Conservation (phyloP, 2,329 filamentous ascomycete species). For the Erysiphe neolycopersici region DNA sequence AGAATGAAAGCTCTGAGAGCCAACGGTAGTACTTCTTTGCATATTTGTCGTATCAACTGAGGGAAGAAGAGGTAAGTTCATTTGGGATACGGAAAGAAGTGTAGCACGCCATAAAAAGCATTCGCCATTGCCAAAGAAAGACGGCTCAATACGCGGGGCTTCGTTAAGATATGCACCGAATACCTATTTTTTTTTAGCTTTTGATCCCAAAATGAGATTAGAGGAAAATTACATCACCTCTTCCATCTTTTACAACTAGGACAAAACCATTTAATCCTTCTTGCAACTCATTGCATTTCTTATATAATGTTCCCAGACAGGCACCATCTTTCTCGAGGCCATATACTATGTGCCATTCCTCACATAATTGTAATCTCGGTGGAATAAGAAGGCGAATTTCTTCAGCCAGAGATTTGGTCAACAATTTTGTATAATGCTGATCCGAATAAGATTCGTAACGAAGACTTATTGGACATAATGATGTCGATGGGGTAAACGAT, state of each 20-base stretch:
- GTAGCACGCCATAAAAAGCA: constrained; percentile 76
- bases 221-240: constrained; percentile 32
- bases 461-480: constrained; percentile 55
- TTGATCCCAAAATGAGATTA: neutral
- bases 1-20: constrained; percentile 1
- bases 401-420: constrained; percentile 54
- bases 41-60: constrained; percentile 35
- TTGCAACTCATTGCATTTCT: constrained; percentile 41
- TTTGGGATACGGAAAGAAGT: constrained; percentile 20
- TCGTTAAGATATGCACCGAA: constrained; percentile 94
- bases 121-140: constrained; percentile 90
- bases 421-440: constrained; percentile 30
- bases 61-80: constrained; percentile 37
- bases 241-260: constrained; percentile 56
- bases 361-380: constrained; percentile 59
- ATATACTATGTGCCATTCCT: constrained; percentile 69
- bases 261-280: constrained; percentile 63
- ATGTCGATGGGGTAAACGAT: constrained; percentile 68
- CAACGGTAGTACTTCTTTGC: constrained; percentile 31
- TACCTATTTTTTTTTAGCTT: constrained; percentile 19
- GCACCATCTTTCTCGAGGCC: constrained; percentile 81
- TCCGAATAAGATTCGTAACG: constrained; percentile 37
- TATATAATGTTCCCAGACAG: constrained; percentile 63
- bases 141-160: constrained; percentile 48
- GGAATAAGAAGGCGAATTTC: constrained; percentile 80